Evolutionary conservation across 2,329 filamentous ascomycete species (phyloP), one percentile per base, ranked within the genome.

Genomic region (Didymosphaeria variabile): DNA sequence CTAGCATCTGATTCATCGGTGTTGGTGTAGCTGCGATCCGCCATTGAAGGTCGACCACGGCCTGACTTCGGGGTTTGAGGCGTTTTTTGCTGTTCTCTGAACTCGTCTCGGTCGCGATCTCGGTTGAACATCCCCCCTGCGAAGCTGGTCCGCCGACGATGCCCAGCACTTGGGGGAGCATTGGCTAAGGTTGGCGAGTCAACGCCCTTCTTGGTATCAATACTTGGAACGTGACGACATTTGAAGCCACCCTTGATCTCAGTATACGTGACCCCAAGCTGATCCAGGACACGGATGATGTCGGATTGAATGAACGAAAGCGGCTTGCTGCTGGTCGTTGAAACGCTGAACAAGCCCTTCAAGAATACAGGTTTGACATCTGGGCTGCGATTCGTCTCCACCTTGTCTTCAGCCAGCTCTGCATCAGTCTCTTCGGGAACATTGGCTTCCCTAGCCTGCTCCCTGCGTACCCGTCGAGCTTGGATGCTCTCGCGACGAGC

Each of bases 321-420:
- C 0, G 94, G 92, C 75, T 96, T 97, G 73, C 90, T 95, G 60
- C 93, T 97, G 7, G 95, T 99, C 0, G 95, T 99, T 4, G 93
- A 96, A 57, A 98, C 95, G 72, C 94, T 98, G 81, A 99, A 98
- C 19, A 99, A 85, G 5, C 95, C 95, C 79, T 98, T 99, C 59
- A 99, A 86, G 77, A 91, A 98, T 3, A 98, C 95, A 0, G 95
- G 95, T 77, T 97, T 97, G 56, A 94, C 90, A 52, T 96, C 93
- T 5, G 91, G 89, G 67, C 87, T 90, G 26, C 80, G 78, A 23
- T 66, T 88, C 63, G 88, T 85, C 54, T 81, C 78, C 44, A 85
- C 84, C 19, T 83, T 75, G 29, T 80, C 82, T 60, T 85, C 84
- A 1, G 82, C 81, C 29, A 92, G 81, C 59, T 97, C 93, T 52